Percentiles rank a stretch among this genome's conserved stretches.
Evolutionary conservation across 192 early-diverging fungal genomes (phyloP).

Genomic region (Umbelopsis sp.): DNA sequence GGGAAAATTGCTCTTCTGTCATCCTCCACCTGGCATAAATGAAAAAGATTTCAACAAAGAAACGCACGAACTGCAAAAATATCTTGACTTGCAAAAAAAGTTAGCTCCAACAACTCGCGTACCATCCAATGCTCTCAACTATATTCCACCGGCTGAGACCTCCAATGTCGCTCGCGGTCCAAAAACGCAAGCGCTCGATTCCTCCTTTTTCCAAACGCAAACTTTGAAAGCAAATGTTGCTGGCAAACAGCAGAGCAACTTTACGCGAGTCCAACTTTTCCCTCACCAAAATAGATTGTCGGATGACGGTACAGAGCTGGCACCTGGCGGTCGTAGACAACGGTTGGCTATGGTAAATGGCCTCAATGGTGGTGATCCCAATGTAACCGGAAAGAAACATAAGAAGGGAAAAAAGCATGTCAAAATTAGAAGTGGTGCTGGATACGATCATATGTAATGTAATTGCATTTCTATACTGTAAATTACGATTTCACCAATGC

Average conservation of each 20-base stretch:
- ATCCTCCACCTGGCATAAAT: constrained; percentile 68
- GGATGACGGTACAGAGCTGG: constrained; percentile 44
- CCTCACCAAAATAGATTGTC: constrained; percentile 56
- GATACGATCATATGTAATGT: constrained; percentile 46
- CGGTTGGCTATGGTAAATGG: constrained; percentile 32
- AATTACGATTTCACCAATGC: not conserved
- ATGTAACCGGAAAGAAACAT: constrained; percentile 54
- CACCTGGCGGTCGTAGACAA: constrained; percentile 34
- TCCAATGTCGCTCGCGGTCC: constrained; percentile 31
- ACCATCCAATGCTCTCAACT: constrained; percentile 55
- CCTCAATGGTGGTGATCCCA: constrained; percentile 29
- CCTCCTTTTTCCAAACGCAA: constrained; percentile 48
- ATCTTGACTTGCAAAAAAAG: constrained; percentile 53
- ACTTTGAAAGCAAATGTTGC: constrained; percentile 36
- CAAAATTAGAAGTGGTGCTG: constrained; percentile 72
- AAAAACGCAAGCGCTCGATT: constrained; percentile 58
- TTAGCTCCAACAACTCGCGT: constrained; percentile 54
- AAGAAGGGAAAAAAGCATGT: constrained; percentile 79
- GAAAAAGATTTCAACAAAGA: constrained; percentile 82
- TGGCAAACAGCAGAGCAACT: constrained; percentile 38
- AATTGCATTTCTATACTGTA: not conserved
- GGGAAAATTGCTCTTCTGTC: constrained; percentile 91
- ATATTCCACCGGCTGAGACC: constrained; percentile 47
- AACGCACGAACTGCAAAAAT: constrained; percentile 68
- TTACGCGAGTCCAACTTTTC: constrained; percentile 61